Evolutionary conservation across 2,329 filamentous ascomycete genomes (phyloP).

Genomic region (Thyridium curvatum): DNA sequence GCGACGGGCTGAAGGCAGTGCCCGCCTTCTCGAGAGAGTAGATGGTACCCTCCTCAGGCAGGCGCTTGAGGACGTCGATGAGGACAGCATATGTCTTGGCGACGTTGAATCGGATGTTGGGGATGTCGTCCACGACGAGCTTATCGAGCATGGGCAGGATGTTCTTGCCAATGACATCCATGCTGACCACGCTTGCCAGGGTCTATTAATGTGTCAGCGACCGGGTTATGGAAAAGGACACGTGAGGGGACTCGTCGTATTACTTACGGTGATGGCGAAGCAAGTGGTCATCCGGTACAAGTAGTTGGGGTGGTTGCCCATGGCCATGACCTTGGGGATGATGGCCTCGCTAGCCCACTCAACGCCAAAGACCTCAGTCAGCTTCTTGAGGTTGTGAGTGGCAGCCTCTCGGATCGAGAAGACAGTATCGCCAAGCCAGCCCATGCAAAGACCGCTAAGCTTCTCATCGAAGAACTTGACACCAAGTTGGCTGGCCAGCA

Average conservation of each 20-base stretch:
- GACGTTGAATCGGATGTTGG: constrained; percentile 99
- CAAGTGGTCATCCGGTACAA: constrained; percentile 99
- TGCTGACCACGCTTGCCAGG: constrained; percentile 83
- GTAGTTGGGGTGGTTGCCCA: constrained; percentile 98
- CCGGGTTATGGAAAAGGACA: not conserved
- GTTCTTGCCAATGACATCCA: constrained; percentile 86
- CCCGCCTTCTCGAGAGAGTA: constrained; percentile 78
- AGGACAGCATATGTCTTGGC: constrained; percentile 93
- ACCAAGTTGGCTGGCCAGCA: constrained; percentile 90
- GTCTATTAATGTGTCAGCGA: constrained; percentile 52
- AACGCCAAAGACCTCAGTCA: constrained; percentile 96
- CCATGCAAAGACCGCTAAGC: constrained; percentile 92
- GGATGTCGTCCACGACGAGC: constrained; percentile 89
- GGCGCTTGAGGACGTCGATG: constrained; percentile 83
- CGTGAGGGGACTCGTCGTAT: not conserved
- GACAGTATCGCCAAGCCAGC: constrained; percentile 95
- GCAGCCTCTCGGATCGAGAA: constrained; percentile 98
- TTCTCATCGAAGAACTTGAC: constrained; percentile 99
- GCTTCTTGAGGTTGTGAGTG: constrained; percentile 94
- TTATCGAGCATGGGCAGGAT: constrained; percentile 96
- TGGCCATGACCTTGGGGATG: constrained; percentile 96
- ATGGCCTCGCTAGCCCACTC: constrained; percentile 97
- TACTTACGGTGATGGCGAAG: constrained; percentile 91
- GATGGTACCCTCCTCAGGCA: constrained; percentile 84
- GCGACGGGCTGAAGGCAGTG: constrained; percentile 54